phyloP scores from a whole-genome alignment of 164 flowering plant species.

The Sedum album region DNA sequence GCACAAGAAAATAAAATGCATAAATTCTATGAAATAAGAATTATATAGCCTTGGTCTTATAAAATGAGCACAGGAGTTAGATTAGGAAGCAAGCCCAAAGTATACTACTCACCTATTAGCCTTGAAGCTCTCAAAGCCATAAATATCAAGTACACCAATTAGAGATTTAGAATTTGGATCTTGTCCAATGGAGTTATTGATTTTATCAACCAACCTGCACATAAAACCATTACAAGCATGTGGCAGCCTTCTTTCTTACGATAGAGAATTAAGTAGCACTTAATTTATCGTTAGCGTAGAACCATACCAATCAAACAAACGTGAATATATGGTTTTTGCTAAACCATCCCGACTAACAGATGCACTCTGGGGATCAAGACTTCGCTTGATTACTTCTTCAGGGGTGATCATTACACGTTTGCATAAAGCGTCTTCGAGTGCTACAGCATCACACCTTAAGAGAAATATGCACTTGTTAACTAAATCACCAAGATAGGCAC shows the following conservation, averaged over 20 bases:
- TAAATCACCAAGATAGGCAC: not conserved
- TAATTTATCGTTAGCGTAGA: not conserved
- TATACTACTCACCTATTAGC: constrained; percentile 43
- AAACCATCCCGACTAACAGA: constrained; percentile 47
- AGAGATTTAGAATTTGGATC: constrained; percentile 53
- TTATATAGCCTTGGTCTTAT: no score
- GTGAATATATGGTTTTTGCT: constrained; percentile 51
- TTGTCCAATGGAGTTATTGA: constrained; percentile 65
- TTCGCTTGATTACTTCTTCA: constrained; percentile 55
- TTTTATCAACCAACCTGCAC: constrained; percentile 67
- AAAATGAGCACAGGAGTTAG: not conserved
- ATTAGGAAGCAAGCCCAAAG: not conserved
- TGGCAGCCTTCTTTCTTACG: not conserved
- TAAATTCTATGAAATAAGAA: not conserved
- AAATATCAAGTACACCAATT: constrained; percentile 77
- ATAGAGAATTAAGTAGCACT: not conserved
- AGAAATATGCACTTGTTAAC: constrained; percentile 5
- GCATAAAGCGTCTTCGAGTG: constrained; percentile 48
- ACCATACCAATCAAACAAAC: constrained; percentile 50
- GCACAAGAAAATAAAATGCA: not conserved
- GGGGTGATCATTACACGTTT: constrained; percentile 61
- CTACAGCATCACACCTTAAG: constrained; percentile 43
- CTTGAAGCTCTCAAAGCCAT: constrained; percentile 81
- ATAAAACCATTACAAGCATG: constrained; percentile 6
- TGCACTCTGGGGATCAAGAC: constrained; percentile 51